Conservation (phyloP, 768 basidiomycete species). For the Trametes cingulata region DNA sequence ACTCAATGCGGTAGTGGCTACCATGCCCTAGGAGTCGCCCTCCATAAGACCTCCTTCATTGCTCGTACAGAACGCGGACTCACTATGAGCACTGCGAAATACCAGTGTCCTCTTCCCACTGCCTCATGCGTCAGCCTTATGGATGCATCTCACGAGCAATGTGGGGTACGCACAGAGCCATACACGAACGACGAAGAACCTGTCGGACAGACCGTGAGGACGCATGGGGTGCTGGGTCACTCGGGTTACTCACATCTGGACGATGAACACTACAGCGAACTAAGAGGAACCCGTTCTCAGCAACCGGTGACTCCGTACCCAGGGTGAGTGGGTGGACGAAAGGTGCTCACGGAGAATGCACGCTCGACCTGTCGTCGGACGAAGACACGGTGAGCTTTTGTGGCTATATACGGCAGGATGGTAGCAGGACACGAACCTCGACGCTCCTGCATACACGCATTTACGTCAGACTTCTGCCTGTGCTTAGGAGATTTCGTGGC, state of each 20-base stretch:
- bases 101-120: conserved; percentile 16
- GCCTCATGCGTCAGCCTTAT: background rate
- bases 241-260: conserved; percentile 7
- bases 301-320: no score
- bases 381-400: no score
- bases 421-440: background rate
- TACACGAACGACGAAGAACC: conserved; percentile 9
- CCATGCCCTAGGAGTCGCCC: background rate
- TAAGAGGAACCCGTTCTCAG: background rate
- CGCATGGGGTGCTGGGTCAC: no score
- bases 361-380: conserved; percentile 1
- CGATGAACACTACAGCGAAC: conserved; percentile 14
- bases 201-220: background rate
- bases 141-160: background rate
- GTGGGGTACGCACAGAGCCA: conserved; percentile 2
- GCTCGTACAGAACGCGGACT: background rate
- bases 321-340: no score
- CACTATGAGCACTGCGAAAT: conserved; percentile 1
- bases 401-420: no score
- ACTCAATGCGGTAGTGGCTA: conserved; percentile 5
- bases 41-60: no score
- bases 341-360: conserved; percentile 13
- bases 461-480: background rate
- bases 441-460: background rate
- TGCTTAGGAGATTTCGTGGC: no score